phyloP scores from a whole-genome alignment of 2,329 filamentous ascomycete genomes.

The Aspergillus sp. region DNA sequence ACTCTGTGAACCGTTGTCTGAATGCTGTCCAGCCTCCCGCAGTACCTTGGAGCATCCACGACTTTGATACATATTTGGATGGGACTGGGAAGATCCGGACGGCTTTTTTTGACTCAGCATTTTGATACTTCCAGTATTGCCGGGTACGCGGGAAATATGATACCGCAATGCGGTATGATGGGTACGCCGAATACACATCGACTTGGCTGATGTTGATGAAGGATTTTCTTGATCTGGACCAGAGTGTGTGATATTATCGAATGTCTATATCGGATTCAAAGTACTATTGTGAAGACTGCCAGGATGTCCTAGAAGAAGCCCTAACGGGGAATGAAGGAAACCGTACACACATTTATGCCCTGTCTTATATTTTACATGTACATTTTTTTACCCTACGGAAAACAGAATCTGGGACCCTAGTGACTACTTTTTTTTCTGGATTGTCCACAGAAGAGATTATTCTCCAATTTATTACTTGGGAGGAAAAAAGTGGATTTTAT shows the following conservation, averaged over 20 bases:
- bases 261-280: not conserved
- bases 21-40: no score
- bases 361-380: not conserved
- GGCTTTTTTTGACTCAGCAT: no score
- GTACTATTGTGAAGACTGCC: not conserved
- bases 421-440: slow-evolving; percentile 3
- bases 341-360: no score
- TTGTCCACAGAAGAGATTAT: slow-evolving; percentile 6
- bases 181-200: not conserved
- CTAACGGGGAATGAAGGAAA: not conserved
- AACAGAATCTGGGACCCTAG: slow-evolving; percentile 7
- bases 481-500: slow-evolving; percentile 9
- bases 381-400: not conserved
- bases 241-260: not conserved
- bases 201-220: no score
- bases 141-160: not conserved
- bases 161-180: not conserved
- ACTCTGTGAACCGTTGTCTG: no score
- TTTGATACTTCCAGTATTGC: no score
- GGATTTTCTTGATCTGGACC: not conserved
- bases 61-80: no score
- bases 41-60: no score
- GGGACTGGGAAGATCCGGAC: no score
- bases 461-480: slow-evolving; percentile 11
- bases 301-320: no score